These are phyloP conservation scores for Besnoitia besnoiti DNA, from an alignment of 169 alveolate species.

Conservation along the genomic window DNA sequence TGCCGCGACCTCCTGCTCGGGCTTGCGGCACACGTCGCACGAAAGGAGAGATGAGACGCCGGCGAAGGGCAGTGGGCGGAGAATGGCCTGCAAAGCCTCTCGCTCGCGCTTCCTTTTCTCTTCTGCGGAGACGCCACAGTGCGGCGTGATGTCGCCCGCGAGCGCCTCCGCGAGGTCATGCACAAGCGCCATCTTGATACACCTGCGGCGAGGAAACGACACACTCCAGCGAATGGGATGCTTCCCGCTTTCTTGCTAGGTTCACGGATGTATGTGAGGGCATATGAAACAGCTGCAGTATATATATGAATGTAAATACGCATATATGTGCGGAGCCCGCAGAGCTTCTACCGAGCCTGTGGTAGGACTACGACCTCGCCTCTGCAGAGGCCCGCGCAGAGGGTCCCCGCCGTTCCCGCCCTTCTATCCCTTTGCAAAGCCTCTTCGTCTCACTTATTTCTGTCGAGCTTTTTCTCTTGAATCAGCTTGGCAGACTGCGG, in stretches of 20 bases:
- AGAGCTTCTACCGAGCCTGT: too few species aligned
- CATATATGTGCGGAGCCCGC: too few species aligned
- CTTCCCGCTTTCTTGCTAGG: too few species aligned
- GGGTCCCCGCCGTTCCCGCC: too few species aligned
- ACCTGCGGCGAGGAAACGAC: neutral
- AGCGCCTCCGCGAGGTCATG: conserved; percentile 68
- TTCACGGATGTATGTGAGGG: too few species aligned
- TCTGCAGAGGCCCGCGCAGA: too few species aligned
- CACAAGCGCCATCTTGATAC: conserved; percentile 65
- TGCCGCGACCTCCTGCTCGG: neutral
- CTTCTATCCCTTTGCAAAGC: too few species aligned
- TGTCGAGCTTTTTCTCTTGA: neutral
- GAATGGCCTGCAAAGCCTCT: neutral
- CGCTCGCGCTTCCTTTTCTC: conserved; percentile 32
- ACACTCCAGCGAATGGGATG: too few species aligned
- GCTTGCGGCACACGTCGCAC: neutral
- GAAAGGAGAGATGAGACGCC: neutral
- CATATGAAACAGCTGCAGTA: too few species aligned
- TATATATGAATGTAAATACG: too few species aligned
- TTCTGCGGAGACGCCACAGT: conserved; percentile 38
- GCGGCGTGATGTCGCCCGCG: conserved; percentile 67
- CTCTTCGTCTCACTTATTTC: conserved; percentile 22
- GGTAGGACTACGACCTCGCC: too few species aligned
- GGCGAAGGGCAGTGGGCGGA: neutral
- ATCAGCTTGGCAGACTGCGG: conserved; percentile 28